A percentile compares a stretch with the other conserved stretches of the same genome.
phyloP scores from a whole-genome alignment of 768 basidiomycete genomes.

The Leccinum barrowsii region DNA sequence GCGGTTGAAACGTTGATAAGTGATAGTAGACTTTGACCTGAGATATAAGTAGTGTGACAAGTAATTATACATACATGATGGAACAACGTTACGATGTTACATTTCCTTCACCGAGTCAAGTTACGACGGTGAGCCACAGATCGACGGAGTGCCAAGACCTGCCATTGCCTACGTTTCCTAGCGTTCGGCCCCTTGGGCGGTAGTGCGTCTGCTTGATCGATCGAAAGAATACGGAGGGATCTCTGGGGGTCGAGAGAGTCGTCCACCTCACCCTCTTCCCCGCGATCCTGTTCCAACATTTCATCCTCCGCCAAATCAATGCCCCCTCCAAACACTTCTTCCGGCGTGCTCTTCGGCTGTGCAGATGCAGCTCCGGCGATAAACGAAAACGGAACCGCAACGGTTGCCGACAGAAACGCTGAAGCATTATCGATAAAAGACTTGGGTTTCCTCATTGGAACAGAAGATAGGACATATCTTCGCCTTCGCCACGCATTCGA shows the following conservation, averaged over 20 bases:
- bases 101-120: constrained; percentile 7
- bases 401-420: constrained; percentile 56
- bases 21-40: background rate
- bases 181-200: constrained; percentile 32
- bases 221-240: constrained; percentile 50
- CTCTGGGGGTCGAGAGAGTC: constrained; percentile 60
- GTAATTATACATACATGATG: background rate
- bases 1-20: background rate
- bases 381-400: constrained; percentile 56
- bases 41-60: background rate
- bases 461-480: constrained; percentile 58
- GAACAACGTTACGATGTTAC: background rate
- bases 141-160: constrained; percentile 41
- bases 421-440: constrained; percentile 71
- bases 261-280: constrained; percentile 76
- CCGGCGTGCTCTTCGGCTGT: constrained; percentile 49
- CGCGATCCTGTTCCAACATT: constrained; percentile 71
- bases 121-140: constrained; percentile 25
- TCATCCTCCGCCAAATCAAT: constrained; percentile 79
- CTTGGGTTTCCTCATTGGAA: constrained; percentile 66
- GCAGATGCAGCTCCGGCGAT: constrained; percentile 37
- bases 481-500: constrained; percentile 55
- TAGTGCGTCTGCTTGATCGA: constrained; percentile 40
- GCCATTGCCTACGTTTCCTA: constrained; percentile 46
- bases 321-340: constrained; percentile 61